Evolutionary conservation across 1,139 yeast species (phyloP), one percentile per base, ranked within the genome.

Genomic region (Yamadazyma triangularis): DNA sequence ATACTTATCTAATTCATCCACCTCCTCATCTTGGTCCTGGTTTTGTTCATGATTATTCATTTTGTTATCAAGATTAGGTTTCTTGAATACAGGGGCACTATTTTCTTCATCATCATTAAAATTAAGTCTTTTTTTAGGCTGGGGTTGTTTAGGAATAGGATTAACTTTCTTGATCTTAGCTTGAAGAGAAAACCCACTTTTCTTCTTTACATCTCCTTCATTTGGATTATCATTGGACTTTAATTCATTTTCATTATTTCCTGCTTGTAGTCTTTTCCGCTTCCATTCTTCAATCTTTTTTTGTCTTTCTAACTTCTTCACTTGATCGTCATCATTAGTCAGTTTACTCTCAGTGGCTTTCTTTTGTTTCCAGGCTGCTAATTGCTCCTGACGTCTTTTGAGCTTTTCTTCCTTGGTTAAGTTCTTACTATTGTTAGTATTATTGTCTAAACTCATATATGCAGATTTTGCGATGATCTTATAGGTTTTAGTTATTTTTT

Each of bases 281-380:
- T 64, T 66, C 72, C 73, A 65, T 34, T 64, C 65, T 33, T 65
- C 71, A 3, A 66, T 50, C 24, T 64, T 40, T 37, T 53, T 52
- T 27, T 57, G 60, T 6, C 61, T 47, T 12, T 44, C 37, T 11
- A 35, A 29, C 31, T 46, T 45, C 36, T 46, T 45, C 20, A 44
- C 45, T 9, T 39, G 47, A 10, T 37, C 36, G n/a, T 31, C 39
- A 12, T 34, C 39, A n/a, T 30, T 34, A 15, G 25, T 28, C 34
- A 35, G 24, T 27, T 37, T 21, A 16, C 18, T 22, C 31, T 34
- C 30, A 29, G 15, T 53, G 56, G 29, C 54, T 34, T 63, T 63
- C 50, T 60, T 64, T 28, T 49, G 51, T 31, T 60, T 60, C 70
- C 70, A 66, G 23, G 62, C 58, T n/a, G 61, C 63, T 27, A 65